Evolutionary conservation across 148 eudicot genomes (phyloP), one percentile per base, ranked within the genome.

Genomic region (Salicornia ramosissima): DNA sequence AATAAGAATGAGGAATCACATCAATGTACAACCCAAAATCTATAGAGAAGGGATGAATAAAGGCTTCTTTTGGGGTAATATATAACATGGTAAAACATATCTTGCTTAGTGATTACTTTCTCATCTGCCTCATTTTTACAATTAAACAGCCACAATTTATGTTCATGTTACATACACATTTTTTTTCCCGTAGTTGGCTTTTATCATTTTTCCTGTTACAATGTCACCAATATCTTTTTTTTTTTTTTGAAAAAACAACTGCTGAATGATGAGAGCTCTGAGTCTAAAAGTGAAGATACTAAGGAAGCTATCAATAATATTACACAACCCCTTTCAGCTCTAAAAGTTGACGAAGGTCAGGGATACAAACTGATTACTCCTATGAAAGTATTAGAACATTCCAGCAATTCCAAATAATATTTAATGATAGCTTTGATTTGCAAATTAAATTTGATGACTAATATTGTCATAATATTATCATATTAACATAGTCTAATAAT

Each of bases 261-360:
- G 75, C 51, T 67, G 42, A 56, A 62, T 66, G 86, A 74, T 19
- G n/a, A 49, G 36, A 87, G 89, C 86, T 88, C 87, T 58, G 90
- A 88, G 68, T 90, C 92, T 34, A 96, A 87, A 57, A 77, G 31
- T 55, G 98, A 88, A 68, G 62, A 76, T 68, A 28, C 61, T 22
- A 84, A 77, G 53, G 80, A 82, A 34, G 77, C 76, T 64, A 39
- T 86, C 77, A 78, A 75, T 61, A 88, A 85, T 70, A 81, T 94
- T 49, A 75, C 86, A 69, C 80, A 86, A 75, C 87, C 97, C 39
- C 72, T 95, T 72, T 67, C 83, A 55, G 85, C 80, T 42, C 72
- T 95, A 67, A 85, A 80, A 67, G 74, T 95, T 69, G 71, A 76
- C 34, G 75, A 58, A 33, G 71, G 68, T 73, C 71, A 77, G 56